Evolutionary conservation across 306 rosid genomes (phyloP).

Genomic region (Malus fusca): DNA sequence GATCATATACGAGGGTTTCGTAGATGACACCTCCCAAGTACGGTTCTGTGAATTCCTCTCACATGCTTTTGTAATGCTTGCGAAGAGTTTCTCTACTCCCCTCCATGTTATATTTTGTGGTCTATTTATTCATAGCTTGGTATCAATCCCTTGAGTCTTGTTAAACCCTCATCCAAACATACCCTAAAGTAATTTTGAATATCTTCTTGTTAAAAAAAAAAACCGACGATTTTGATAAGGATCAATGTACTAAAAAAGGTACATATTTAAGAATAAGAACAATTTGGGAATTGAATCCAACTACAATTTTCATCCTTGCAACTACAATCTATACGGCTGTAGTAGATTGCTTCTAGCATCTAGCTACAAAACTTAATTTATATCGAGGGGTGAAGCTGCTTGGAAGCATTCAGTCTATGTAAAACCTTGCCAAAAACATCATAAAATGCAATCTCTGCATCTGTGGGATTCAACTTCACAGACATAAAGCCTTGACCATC

Average conservation of each 20-base stretch:
- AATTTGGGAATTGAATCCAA: background rate
- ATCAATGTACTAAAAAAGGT: background rate
- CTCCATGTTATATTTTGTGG: no score
- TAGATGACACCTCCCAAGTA: no score
- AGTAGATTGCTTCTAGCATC: background rate
- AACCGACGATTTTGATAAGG: background rate
- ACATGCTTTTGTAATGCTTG: no score
- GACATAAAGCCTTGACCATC: slow-evolving; percentile 91
- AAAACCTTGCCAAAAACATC: slow-evolving; percentile 47
- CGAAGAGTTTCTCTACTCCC: no score
- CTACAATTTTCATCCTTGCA: background rate
- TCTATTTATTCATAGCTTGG: no score
- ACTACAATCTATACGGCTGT: background rate
- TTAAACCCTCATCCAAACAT: no score
- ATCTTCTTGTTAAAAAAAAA: background rate
- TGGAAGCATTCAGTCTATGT: slow-evolving; percentile 36
- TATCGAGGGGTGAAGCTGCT: slow-evolving; percentile 20
- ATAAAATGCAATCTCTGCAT: slow-evolving; percentile 44
- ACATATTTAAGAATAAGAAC: background rate
- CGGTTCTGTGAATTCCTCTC: no score
- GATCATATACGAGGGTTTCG: no score
- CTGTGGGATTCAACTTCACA: slow-evolving; percentile 26
- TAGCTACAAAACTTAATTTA: background rate
- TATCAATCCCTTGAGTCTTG: no score
- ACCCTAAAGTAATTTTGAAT: no score